These are phyloP conservation scores for Lagenaria siceraria DNA, from an alignment of 306 rosid genomes.

Conservation along the genomic window DNA sequence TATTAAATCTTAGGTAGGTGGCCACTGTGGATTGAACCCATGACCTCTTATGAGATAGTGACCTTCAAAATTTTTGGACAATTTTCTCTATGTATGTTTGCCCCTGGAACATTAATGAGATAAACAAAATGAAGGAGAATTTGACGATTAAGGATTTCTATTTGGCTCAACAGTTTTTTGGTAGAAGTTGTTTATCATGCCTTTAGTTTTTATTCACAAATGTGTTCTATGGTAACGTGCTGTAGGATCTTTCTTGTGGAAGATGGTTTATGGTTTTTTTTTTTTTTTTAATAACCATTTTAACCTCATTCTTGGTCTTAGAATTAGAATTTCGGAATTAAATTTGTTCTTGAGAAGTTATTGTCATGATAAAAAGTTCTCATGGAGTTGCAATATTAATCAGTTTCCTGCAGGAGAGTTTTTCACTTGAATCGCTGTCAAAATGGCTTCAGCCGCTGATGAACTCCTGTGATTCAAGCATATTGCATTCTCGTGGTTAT, in stretches of 20 bases:
- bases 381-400: conserved; percentile 11
- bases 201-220: neutral
- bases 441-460: conserved; percentile 24
- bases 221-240: neutral
- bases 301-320: neutral
- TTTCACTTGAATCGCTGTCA: conserved; percentile 18
- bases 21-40: no score
- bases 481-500: conserved; percentile 28
- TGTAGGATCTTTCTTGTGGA: neutral
- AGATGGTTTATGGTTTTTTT: neutral
- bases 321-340: neutral
- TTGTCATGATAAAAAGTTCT: conserved; percentile 2
- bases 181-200: neutral
- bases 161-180: neutral
- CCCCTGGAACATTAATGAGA: neutral
- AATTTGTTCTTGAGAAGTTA: neutral
- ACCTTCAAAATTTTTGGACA: neutral
- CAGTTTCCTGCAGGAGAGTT: conserved; percentile 35
- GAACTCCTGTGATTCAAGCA: conserved; percentile 21
- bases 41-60: neutral
- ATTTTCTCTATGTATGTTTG: neutral
- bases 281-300: neutral
- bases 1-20: no score
- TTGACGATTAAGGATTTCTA: neutral
- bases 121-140: neutral